Base-by-base conservation (phyloP, 2,329 filamentous ascomycete genomes). In the Pseudogymnoascus sp. region DNA sequence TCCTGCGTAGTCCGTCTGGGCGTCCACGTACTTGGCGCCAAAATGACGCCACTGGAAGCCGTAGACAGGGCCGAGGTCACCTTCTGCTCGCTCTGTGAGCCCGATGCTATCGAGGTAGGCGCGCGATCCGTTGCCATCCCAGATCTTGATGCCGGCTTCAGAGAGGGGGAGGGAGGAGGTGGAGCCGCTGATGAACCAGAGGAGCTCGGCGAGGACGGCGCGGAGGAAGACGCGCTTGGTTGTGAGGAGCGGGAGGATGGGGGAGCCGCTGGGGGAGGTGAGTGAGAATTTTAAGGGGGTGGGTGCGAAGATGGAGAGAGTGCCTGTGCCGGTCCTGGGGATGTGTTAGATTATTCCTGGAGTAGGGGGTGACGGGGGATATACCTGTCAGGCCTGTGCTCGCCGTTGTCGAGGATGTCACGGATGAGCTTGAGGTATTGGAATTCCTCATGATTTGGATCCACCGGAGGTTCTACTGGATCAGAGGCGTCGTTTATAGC, bases 11-110 rank as follows among this genome's bases (percentile, higher is more conserved):
- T 97, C 91, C 0, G 89, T 83, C 68, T 86, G 80, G 13, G 87
- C 83, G 72, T 93, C 89, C 17, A 87, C 79, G 75, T 99, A 99
- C 66, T 91, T 86, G 4, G 95, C 95, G 61, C 95, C 95, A 72
- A 99, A 99, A 77, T 97, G 93, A 2, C 95, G 89, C 95, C 95
- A 99, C 77, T 99, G 95, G 78, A 99, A 99, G 1, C 95, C 95
- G 74, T 99, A 99, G 0, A 97, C 93, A 31, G 95, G 95, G 0
- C 95, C 95, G 0, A 99, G 81, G 72, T 99, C 95, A 68, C 95
- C 95, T 19, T 87, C 89, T 62, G 86, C 90, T 65, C 93, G 90
- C 73, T 96, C 87, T 0, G 82, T 80, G 6, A 97, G 83, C 0
- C 93, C 93, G 1, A 95, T 83, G 67, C 81, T 87, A 78, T 99